Conservation (phyloP, 352 stramenopile species). For the Pythium aquatile region DNA sequence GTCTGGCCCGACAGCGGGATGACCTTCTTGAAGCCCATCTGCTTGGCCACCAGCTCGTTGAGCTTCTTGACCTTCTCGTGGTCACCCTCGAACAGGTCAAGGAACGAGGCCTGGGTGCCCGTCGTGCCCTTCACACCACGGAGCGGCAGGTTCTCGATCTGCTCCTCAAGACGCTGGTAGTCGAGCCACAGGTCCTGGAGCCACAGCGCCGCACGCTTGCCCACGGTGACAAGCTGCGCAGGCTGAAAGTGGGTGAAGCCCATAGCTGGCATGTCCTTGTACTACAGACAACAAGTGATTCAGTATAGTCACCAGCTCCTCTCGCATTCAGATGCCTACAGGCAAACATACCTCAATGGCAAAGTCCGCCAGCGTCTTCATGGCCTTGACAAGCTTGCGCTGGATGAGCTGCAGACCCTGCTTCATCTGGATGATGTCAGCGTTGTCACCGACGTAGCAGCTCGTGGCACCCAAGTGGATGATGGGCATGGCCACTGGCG, state of each 20-base stretch:
- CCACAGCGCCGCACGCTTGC: constrained; percentile 97
- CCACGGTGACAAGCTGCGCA: constrained; percentile 98
- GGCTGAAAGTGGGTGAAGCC: constrained; percentile 99
- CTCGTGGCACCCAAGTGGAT: constrained; percentile 98
- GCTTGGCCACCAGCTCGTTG: constrained; percentile 94
- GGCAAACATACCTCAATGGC: constrained; percentile 35
- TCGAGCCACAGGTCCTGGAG: constrained; percentile 98
- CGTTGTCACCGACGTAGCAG: constrained; percentile 99
- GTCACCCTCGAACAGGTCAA: constrained; percentile 98
- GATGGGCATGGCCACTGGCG: constrained; percentile 96
- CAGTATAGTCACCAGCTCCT: no score
- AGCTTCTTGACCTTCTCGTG: constrained; percentile 98
- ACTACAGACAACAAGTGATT: constrained; percentile 38
- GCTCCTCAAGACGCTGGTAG: constrained; percentile 92
- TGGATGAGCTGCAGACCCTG: constrained; percentile 95
- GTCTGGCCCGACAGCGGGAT: constrained; percentile 98
- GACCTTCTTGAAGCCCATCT: constrained; percentile 97
- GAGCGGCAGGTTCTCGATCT: constrained; percentile 96
- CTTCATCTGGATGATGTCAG: constrained; percentile 97
- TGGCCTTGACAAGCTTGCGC: constrained; percentile 96
- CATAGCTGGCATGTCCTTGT: constrained; percentile 97
- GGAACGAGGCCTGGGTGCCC: constrained; percentile 97
- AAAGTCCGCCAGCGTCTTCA: constrained; percentile 95
- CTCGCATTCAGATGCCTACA: no score
- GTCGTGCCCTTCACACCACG: constrained; percentile 99